Evolutionary conservation across 257 asterid species (phyloP).

Genomic region (Ballota nigra): DNA sequence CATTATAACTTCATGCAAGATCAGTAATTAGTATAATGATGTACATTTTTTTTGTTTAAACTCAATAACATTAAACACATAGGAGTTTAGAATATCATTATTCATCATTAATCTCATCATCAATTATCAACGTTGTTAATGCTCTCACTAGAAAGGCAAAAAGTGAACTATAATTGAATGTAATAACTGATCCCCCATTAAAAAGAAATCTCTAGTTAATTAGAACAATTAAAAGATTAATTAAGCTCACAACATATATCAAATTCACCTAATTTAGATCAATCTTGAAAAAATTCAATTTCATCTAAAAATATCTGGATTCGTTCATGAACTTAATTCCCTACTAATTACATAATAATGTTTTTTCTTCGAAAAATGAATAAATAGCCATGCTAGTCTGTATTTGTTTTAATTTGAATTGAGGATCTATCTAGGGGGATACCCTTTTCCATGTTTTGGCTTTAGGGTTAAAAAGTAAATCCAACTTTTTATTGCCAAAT

Average conservation of each 20-base stretch:
- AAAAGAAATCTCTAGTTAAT: no score
- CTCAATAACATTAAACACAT: neutral
- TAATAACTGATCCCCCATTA: no score
- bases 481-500: conserved; percentile 60
- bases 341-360: no score
- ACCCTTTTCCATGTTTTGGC: conserved; percentile 48
- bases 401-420: conserved; percentile 21
- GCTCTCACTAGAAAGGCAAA: conserved; percentile 27
- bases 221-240: no score
- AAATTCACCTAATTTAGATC: no score
- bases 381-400: no score
- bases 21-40: conserved; percentile 5
- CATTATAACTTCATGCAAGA: no score
- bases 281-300: no score
- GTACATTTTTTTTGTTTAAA: conserved; percentile 2
- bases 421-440: conserved; percentile 47
- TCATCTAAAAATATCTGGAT: no score
- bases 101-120: conserved; percentile 19
- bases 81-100: neutral
- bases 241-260: no score
- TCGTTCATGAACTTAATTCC: no score
- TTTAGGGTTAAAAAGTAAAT: conserved; percentile 62
- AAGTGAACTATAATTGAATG: conserved; percentile 34
- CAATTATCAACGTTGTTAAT: conserved; percentile 15
- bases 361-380: no score